A percentile compares a stretch with the other conserved stretches of the same genome.
Evolutionary conservation across 305 asterid species (phyloP).

Genomic region (Andrographis paniculata): DNA sequence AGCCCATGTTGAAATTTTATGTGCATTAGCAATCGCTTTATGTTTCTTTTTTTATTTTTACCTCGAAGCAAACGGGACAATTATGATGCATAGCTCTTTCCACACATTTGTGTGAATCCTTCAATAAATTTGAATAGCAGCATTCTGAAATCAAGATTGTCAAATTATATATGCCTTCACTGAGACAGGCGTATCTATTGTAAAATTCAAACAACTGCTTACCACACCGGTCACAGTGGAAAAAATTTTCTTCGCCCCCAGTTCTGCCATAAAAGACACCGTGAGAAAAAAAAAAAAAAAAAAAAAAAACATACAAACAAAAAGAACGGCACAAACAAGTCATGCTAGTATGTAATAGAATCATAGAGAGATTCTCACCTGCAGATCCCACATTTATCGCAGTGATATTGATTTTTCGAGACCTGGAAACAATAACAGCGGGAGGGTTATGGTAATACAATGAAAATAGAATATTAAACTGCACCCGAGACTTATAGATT

Average conservation of each 20-base stretch:
- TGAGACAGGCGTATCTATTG: background rate
- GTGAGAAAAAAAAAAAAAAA: background rate
- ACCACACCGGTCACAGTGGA: slow-evolving; percentile 59
- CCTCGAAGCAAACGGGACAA: slow-evolving; percentile 90
- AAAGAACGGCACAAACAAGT: background rate
- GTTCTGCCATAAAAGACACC: slow-evolving; percentile 29
- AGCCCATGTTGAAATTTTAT: too few relatives aligned
- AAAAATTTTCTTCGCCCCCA: slow-evolving; percentile 51
- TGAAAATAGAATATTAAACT: too few relatives aligned
- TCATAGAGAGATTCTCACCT: slow-evolving; percentile 23
- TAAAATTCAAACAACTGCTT: slow-evolving; percentile 11
- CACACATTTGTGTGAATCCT: slow-evolving; percentile 60
- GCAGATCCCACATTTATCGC: slow-evolving; percentile 66
- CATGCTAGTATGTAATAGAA: background rate
- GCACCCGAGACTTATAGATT: too few relatives aligned
- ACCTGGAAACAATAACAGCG: slow-evolving; percentile 22
- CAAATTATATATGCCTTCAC: background rate
- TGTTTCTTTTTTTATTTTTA: slow-evolving; percentile 12
- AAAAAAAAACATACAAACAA: background rate
- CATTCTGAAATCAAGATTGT: slow-evolving; percentile 36
- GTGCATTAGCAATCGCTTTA: too few relatives aligned
- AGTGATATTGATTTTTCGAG: slow-evolving; percentile 59
- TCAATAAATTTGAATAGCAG: slow-evolving; percentile 56
- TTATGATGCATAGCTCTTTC: slow-evolving; percentile 93
- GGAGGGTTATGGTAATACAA: too few relatives aligned